Conservation (phyloP, 768 basidiomycete genomes). For the Lactifluus subvellereus region DNA sequence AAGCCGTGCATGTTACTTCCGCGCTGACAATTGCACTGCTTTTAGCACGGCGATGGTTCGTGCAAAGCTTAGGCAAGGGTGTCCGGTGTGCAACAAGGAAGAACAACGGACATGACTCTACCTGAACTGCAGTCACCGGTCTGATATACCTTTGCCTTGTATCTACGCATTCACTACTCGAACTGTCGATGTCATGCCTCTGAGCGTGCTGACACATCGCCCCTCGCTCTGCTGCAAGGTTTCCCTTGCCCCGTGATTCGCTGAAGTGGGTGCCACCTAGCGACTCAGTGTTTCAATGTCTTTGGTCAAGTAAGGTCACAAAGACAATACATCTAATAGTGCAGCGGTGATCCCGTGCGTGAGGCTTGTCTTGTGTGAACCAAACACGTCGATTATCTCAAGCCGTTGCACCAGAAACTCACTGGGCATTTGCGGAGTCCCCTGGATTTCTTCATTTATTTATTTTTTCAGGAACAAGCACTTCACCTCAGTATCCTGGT, state of each 20-base stretch:
- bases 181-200: background rate
- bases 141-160: background rate
- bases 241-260: background rate
- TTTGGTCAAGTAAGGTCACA: background rate
- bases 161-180: background rate
- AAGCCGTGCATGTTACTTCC: background rate
- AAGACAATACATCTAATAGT: background rate
- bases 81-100: slow-evolving; percentile 73
- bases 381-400: background rate
- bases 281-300: too few relatives aligned
- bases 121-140: background rate
- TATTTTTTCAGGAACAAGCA: background rate
- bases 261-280: background rate
- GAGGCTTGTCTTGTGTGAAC: background rate
- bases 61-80: slow-evolving; percentile 57
- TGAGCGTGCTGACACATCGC: background rate
- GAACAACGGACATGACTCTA: slow-evolving; percentile 34
- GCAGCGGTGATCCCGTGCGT: background rate
- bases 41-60: slow-evolving; percentile 65
- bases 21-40: background rate
- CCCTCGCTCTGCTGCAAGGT: background rate
- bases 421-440: background rate
- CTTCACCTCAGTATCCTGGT: background rate
- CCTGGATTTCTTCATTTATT: background rate
- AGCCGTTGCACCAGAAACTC: background rate